Percentiles rank a stretch among this genome's conserved stretches.
These are phyloP conservation scores for Setaria viridis DNA, from an alignment of 202 grass and related monocot genomes.

Conservation along the genomic window DNA sequence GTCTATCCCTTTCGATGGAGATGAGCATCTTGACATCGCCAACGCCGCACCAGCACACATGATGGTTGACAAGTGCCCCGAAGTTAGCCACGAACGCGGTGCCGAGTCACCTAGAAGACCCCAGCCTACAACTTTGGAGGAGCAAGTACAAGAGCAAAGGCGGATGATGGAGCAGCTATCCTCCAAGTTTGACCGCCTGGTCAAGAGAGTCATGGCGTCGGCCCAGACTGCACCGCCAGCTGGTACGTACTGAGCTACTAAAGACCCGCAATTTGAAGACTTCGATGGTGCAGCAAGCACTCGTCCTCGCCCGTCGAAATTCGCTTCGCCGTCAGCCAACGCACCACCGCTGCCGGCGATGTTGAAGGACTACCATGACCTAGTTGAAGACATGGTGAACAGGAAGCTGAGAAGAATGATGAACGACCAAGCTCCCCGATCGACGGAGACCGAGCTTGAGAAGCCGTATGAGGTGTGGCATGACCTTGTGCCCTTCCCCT, in stretches of 20 bases:
- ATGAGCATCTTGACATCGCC: accelerated
- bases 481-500: background rate
- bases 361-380: background rate
- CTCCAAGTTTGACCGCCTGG: background rate
- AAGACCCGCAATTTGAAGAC: background rate
- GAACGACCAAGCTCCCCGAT: accelerated
- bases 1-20: background rate
- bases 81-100: background rate
- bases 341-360: accelerated
- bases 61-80: background rate
- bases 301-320: background rate
- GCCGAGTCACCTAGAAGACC: too few species aligned
- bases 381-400: background rate
- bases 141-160: background rate
- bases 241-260: accelerated
- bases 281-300: background rate
- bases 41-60: background rate
- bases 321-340: accelerated
- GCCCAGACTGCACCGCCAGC: accelerated
- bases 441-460: background rate
- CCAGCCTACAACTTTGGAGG: background rate
- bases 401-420: too few species aligned
- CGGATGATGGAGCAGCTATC: background rate
- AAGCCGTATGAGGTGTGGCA: background rate
- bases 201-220: accelerated